Percentiles rank a stretch among this genome's conserved stretches.
phyloP scores from a whole-genome alignment of 2,329 filamentous ascomycete genomes.

The Xylariaceae sp. region DNA sequence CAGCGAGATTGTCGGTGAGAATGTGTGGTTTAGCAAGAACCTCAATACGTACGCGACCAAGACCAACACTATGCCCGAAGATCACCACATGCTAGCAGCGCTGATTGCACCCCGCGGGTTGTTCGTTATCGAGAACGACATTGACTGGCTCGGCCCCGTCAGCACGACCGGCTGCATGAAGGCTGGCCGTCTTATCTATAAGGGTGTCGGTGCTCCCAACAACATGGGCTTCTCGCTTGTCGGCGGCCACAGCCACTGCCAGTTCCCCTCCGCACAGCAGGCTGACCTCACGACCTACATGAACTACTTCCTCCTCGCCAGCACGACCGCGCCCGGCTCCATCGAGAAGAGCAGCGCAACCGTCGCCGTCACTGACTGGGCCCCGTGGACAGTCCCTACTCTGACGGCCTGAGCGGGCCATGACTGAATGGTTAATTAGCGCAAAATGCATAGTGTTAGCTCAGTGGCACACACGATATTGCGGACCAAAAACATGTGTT shows the following conservation, averaged over 20 bases:
- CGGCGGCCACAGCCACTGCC: conserved; percentile 61
- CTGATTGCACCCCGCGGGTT: conserved; percentile 62
- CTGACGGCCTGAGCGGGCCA: conserved; percentile 25
- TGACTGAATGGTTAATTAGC: not conserved
- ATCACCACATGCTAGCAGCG: conserved; percentile 64
- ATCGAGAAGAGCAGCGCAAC: conserved; percentile 48
- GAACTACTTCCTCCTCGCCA: conserved; percentile 57
- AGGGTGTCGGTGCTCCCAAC: conserved; percentile 57
- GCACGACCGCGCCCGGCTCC: conserved; percentile 40
- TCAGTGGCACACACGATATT: no score
- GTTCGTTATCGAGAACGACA: conserved; percentile 62
- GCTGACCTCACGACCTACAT: conserved; percentile 60
- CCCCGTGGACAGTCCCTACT: conserved; percentile 48
- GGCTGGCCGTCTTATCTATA: conserved; percentile 59
- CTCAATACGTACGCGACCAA: conserved; percentile 59
- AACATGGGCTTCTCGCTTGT: conserved; percentile 64
- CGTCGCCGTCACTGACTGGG: conserved; percentile 48
- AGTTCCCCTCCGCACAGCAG: conserved; percentile 59
- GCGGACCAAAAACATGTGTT: no score
- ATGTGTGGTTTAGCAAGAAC: conserved; percentile 65
- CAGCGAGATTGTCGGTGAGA: conserved; percentile 63
- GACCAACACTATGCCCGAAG: conserved; percentile 56
- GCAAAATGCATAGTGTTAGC: conserved; percentile 1
- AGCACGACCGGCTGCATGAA: conserved; percentile 64
- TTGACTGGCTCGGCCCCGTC: conserved; percentile 64